phyloP scores from a whole-genome alignment of 257 asterid genomes.

The Solanum lignicaule region DNA sequence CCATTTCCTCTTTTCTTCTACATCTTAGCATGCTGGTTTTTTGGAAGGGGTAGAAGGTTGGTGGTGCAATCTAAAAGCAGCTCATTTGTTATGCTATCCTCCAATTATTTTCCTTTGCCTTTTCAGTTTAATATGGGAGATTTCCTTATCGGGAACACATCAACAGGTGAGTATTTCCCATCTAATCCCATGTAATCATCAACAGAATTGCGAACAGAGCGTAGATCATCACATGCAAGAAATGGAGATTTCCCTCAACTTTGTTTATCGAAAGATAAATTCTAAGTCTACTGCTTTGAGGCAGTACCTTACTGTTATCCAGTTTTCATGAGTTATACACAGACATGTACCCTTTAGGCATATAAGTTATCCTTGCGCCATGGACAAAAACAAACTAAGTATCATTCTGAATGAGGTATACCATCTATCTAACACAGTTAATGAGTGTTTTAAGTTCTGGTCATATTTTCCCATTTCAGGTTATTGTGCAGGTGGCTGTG shows the following conservation, averaged over 20 bases:
- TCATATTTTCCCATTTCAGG: conserved; percentile 30
- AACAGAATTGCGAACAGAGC: neutral
- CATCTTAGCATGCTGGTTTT: neutral
- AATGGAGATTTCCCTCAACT: neutral
- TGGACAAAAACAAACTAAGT: neutral
- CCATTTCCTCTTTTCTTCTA: neutral
- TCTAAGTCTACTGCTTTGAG: neutral
- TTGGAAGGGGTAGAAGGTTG: neutral
- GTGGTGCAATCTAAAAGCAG: neutral
- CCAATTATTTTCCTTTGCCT: neutral
- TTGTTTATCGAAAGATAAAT: neutral
- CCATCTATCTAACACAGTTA: neutral
- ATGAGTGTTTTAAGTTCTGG: neutral
- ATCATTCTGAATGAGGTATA: neutral
- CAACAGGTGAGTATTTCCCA: conserved; percentile 46
- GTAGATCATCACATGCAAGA: neutral
- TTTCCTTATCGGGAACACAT: conserved; percentile 57
- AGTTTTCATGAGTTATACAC: neutral
- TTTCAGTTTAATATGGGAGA: conserved; percentile 68
- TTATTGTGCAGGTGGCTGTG: conserved; percentile 72
- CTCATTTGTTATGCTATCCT: neutral
- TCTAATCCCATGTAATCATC: neutral
- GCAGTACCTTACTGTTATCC: neutral
- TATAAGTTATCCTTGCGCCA: neutral
- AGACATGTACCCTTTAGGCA: neutral